A percentile compares a stretch with the other conserved stretches of the same genome.
Conservation (phyloP, 176 grass and related monocot genomes). For the Oryza officinalis region DNA sequence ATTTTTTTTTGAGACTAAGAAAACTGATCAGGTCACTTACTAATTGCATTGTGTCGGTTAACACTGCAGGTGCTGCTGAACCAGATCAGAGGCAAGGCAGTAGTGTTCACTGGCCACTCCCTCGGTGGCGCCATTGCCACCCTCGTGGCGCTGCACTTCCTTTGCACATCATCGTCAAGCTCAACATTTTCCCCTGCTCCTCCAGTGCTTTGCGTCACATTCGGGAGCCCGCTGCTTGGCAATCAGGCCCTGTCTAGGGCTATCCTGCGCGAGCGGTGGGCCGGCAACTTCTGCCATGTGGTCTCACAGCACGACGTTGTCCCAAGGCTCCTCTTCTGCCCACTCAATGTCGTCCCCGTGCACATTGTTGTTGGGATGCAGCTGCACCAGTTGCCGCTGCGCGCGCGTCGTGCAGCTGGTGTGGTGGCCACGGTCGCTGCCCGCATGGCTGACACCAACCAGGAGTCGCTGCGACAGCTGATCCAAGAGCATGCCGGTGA, state of each 20-base stretch:
- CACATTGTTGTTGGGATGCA: constrained; percentile 50
- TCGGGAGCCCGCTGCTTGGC: constrained; percentile 76
- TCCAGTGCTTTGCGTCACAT: constrained; percentile 74
- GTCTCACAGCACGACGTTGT: constrained; percentile 74
- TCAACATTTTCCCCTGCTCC: constrained; percentile 34
- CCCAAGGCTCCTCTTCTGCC: constrained; percentile 87
- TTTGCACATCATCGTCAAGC: constrained; percentile 59
- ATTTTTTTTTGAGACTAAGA: neutral
- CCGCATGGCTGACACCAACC: constrained; percentile 34
- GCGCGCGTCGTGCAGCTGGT: neutral
- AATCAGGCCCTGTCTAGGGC: constrained; percentile 69
- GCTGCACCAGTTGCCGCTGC: constrained; percentile 39
- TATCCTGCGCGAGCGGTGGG: constrained; percentile 72
- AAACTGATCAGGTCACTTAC: constrained; percentile 2
- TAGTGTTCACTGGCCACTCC: constrained; percentile 88
- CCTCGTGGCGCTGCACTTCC: constrained; percentile 66
- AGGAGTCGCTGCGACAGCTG: constrained; percentile 44
- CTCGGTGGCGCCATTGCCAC: constrained; percentile 72
- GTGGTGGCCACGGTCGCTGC: constrained; percentile 11
- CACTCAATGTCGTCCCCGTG: constrained; percentile 36
- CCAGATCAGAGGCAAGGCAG: constrained; percentile 70
- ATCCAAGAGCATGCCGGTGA: constrained; percentile 44
- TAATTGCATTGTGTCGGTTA: neutral
- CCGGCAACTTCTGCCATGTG: constrained; percentile 76
- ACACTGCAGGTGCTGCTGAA: constrained; percentile 63